A percentile compares a stretch with the other conserved stretches of the same genome.
phyloP scores from a whole-genome alignment of 345 rosid species.

The Garcia nutans region DNA sequence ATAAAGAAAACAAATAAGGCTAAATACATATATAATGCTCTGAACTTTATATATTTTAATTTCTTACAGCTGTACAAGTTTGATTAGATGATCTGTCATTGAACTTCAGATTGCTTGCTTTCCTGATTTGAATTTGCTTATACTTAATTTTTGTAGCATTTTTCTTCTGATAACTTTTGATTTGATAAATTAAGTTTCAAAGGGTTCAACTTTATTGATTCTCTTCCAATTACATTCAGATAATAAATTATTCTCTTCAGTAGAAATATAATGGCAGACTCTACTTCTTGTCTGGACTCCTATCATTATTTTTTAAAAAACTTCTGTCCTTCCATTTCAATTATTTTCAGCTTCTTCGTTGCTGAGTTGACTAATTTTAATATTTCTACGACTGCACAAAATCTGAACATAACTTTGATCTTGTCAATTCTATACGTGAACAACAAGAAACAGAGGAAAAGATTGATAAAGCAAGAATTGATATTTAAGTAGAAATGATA shows the following conservation, averaged over 20 bases:
- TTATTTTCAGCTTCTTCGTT: background rate
- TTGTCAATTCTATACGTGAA: slow-evolving; percentile 3
- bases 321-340: slow-evolving; percentile 1
- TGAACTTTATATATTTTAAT: too few relatives aligned
- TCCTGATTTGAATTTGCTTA: background rate
- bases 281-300: background rate
- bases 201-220: background rate
- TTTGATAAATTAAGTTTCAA: background rate
- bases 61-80: background rate
- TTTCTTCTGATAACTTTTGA: background rate
- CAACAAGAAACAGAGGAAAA: background rate
- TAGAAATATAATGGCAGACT: background rate
- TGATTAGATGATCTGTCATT: background rate
- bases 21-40: too few relatives aligned
- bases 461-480: slow-evolving; percentile 1
- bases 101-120: background rate
- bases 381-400: background rate
- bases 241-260: background rate
- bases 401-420: slow-evolving; percentile 3
- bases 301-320: background rate
- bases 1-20: too few relatives aligned
- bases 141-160: background rate
- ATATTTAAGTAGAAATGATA: background rate
- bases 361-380: slow-evolving; percentile 10
- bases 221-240: background rate